Base-by-base conservation (phyloP, 257 asterid species). In the Penstemon eatonii region DNA sequence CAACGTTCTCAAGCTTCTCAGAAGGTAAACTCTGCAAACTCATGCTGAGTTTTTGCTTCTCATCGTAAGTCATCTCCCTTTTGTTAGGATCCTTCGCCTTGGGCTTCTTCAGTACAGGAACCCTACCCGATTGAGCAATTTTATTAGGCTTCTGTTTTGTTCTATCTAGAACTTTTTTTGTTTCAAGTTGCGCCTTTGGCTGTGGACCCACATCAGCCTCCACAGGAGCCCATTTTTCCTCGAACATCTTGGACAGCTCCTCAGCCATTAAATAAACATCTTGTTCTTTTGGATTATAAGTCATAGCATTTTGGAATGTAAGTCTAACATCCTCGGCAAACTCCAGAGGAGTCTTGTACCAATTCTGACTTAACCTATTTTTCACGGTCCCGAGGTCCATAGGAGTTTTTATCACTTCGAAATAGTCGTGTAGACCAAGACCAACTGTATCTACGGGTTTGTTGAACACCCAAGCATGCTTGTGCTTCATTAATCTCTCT, bases 31-130 rank as follows among this genome's bases (percentile, higher is more conserved):
- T 73, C 87, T 89, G 98, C 77, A 91, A 73, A 80, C 77, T 77
- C 66, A 64, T 44, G 73, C 96, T 91, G 51, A 91, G 96, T 56
- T 87, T 87, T 78, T 89, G 96, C 86, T 91, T 91, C 72, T 91
- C 97, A 44, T 89, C 97, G 71, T 84, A 91, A 1, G 96, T 91
- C 98, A 91, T 89, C 67, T 91, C 98, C 82, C 98, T 89, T 82
- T 89, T 91, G 67, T 82, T 80, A 12, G 86, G 89, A 74, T 89
- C 97, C 79, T 82, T 89, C 1, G 97, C 97, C 78, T 91, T 91
- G 55, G 98, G 98, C 84, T 91, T 91, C 86, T 79, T 89, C n/a
- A 80, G 77, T 38, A 75, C 73, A 59, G 79, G 69, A 59, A 61
- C 71, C 78, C 82, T 85, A 37, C 83, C 89, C 13, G 90, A 72